A percentile compares a stretch with the other conserved stretches of the same genome.
Evolutionary conservation across 192 early-diverging fungal genomes (phyloP).

Genomic region (Phlyctochytrium bullatum): DNA sequence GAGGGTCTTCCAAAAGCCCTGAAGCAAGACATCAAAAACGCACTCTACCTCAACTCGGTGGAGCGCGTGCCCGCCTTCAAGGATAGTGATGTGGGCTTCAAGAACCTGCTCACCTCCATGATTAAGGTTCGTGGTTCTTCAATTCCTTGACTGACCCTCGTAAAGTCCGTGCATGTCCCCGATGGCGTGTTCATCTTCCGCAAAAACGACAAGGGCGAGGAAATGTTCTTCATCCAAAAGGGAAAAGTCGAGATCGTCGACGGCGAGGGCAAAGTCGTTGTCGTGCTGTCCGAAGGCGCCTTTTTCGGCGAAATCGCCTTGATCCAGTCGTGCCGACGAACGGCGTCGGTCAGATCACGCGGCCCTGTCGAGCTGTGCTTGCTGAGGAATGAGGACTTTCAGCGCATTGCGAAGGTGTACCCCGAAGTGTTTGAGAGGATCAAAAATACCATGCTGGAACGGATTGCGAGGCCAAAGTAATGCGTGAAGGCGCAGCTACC

Average conservation of each 20-base stretch:
- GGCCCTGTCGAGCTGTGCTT: too few species aligned
- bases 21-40: background rate
- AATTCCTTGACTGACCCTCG: background rate
- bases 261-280: background rate
- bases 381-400: too few species aligned
- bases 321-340: too few species aligned
- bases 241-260: slow-evolving; percentile 1
- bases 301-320: slow-evolving; percentile 5
- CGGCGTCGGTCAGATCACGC: too few species aligned
- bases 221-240: background rate
- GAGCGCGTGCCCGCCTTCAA: background rate
- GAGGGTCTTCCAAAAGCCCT: background rate
- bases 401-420: too few species aligned
- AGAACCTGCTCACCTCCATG: background rate
- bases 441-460: too few species aligned
- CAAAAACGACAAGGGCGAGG: background rate
- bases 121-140: background rate
- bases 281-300: background rate
- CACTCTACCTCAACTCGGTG: background rate
- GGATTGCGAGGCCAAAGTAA: too few species aligned
- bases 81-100: background rate
- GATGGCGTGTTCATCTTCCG: background rate
- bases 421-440: too few species aligned
- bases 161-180: background rate
- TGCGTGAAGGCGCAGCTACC: too few species aligned